A percentile compares a stretch with the other conserved stretches of the same genome.
Evolutionary conservation across 176 grass and related monocot genomes (phyloP).

Genomic region (Carex scoparia): DNA sequence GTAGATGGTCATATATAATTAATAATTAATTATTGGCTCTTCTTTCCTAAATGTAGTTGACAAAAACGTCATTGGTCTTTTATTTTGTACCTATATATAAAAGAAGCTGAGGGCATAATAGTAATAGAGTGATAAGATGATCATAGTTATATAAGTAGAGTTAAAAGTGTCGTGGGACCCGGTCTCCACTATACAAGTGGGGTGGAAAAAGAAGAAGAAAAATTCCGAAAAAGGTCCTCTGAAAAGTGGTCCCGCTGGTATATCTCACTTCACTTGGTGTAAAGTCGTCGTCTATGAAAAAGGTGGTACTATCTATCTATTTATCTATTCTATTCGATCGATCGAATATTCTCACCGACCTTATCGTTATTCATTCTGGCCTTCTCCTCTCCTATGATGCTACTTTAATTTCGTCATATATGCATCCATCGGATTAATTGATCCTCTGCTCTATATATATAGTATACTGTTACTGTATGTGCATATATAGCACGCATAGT

Average conservation of each 20-base stretch:
- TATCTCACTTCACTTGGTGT: neutral
- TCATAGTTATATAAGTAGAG: neutral
- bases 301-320: neutral
- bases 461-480: too few relatives aligned
- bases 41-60: too few relatives aligned
- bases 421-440: neutral
- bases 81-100: too few relatives aligned
- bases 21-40: too few relatives aligned
- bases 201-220: neutral
- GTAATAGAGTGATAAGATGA: neutral
- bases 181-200: neutral
- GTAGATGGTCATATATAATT: too few relatives aligned
- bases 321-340: too few relatives aligned
- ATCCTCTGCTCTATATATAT: neutral
- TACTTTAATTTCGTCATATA: neutral
- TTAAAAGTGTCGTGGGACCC: neutral
- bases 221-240: neutral
- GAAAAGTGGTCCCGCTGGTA: neutral
- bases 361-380: neutral
- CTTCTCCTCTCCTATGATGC: neutral
- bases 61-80: too few relatives aligned
- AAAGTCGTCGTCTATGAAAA: neutral
- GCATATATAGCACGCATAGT: too few relatives aligned
- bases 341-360: constrained; percentile 20
- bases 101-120: neutral